Conservation (phyloP, 805 yeast genomes). For the Dipodascopsis tothii region DNA sequence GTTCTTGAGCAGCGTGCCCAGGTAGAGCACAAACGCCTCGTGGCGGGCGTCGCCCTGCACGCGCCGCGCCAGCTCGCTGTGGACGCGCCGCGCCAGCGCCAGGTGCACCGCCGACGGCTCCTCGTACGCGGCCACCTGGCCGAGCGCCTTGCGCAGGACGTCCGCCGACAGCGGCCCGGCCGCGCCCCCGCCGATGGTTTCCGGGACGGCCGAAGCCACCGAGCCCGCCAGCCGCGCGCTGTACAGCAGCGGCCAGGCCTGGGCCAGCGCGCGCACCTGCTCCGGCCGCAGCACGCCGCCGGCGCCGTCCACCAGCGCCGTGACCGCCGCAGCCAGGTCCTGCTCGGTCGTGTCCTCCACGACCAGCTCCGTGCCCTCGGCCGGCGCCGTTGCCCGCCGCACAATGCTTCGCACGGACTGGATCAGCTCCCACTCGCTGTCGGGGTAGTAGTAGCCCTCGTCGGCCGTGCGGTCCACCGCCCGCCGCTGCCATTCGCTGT, state of each 20-base stretch:
- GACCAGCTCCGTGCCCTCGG: not conserved
- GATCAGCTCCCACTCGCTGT: slow-evolving; percentile 19
- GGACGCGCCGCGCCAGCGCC: slow-evolving; percentile 16
- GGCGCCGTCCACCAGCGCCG: slow-evolving; percentile 4
- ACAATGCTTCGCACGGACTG: slow-evolving; percentile 15
- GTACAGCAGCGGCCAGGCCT: slow-evolving; percentile 20
- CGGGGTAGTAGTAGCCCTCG: slow-evolving; percentile 14
- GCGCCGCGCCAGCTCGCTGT: slow-evolving; percentile 6
- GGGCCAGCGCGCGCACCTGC: slow-evolving; percentile 13
- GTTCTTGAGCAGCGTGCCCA: slow-evolving; percentile 12
- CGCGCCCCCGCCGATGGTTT: too few relatives aligned
- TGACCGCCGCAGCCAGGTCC: slow-evolving; percentile 13
- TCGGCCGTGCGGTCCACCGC: not conserved
- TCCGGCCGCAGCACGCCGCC: slow-evolving; percentile 13
- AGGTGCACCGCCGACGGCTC: slow-evolving; percentile 14
- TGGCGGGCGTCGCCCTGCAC: slow-evolving; percentile 1
- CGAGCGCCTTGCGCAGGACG: slow-evolving; percentile 9
- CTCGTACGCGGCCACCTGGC: slow-evolving; percentile 6
- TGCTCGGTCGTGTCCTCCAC: slow-evolving; percentile 8
- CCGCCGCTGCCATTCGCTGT: not conserved
- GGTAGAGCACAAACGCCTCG: slow-evolving; percentile 15
- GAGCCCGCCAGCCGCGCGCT: slow-evolving; percentile 4
- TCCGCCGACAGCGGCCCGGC: not conserved
- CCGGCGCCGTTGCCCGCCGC: slow-evolving; percentile 14
- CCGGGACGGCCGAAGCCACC: not conserved